Evolutionary conservation across 192 early-diverging fungal species (phyloP).

Genomic region (Coemansia sp.): DNA sequence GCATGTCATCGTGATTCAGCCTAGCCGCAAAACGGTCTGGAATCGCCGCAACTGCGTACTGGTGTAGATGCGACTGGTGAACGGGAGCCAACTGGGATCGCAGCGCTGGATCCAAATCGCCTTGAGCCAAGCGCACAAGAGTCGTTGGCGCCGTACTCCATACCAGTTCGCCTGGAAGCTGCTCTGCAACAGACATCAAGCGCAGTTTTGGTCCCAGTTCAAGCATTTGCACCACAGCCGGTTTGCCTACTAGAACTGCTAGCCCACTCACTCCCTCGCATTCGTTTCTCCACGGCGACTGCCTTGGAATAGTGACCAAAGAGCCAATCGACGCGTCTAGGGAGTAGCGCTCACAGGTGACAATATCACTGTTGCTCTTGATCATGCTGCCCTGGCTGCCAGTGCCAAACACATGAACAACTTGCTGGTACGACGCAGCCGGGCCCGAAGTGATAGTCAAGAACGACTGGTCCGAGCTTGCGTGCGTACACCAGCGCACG

Average conservation of each 20-base stretch:
- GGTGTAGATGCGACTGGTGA: neutral
- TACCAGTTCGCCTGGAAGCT: constrained; percentile 29
- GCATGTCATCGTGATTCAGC: neutral
- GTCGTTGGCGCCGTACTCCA: constrained; percentile 22
- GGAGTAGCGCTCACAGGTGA: constrained; percentile 1
- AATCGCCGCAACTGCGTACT: neutral
- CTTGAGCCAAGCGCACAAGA: neutral
- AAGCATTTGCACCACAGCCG: constrained; percentile 13
- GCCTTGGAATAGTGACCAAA: constrained; percentile 15
- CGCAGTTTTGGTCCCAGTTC: constrained; percentile 16
- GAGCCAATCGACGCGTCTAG: constrained; percentile 8
- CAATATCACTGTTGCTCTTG: constrained; percentile 24
- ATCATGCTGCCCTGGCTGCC: neutral
- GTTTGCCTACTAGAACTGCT: constrained; percentile 13
- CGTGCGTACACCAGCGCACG: constrained; percentile 43
- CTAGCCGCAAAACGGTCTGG: neutral
- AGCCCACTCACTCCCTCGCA: constrained; percentile 25
- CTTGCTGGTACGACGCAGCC: constrained; percentile 14
- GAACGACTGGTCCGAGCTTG: constrained; percentile 26
- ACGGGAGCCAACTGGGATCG: neutral
- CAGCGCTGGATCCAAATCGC: constrained; percentile 11
- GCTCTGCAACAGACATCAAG: constrained; percentile 2
- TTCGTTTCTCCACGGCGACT: constrained; percentile 40
- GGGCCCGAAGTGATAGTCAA: constrained; percentile 34
- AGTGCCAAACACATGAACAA: constrained; percentile 24